These are phyloP conservation scores for Kregervanrija fluxuum DNA, from an alignment of 805 yeast species.

Conservation along the genomic window DNA sequence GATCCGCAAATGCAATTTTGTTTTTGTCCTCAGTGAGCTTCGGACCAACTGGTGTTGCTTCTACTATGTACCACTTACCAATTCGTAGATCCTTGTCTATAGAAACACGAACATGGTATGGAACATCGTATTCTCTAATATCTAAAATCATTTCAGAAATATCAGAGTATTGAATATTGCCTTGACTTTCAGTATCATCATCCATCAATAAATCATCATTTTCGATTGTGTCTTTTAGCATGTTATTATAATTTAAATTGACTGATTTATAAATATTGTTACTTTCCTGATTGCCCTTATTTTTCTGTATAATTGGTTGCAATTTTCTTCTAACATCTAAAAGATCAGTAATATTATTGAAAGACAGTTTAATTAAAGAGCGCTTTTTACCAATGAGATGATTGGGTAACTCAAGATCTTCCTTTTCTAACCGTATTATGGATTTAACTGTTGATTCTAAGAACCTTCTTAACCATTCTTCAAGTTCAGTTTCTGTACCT, in stretches of 20 bases:
- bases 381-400: conserved; percentile 75
- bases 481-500: conserved; percentile 66
- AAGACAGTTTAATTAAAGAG: conserved; percentile 57
- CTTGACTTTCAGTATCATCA: conserved; percentile 13
- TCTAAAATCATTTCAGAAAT: conserved; percentile 68
- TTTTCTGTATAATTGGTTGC: conserved; percentile 63
- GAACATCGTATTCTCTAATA: conserved; percentile 90
- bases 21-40: conserved; percentile 54
- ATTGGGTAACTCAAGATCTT: conserved; percentile 76
- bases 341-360: conserved; percentile 69
- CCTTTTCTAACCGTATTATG: conserved; percentile 52
- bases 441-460: conserved; percentile 60
- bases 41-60: conserved; percentile 50
- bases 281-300: conserved; percentile 52
- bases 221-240: conserved; percentile 25
- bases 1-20: conserved; percentile 92
- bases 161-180: conserved; percentile 30
- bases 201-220: conserved; percentile 25
- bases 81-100: conserved; percentile 83
- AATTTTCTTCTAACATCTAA: conserved; percentile 65
- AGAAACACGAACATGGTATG: conserved; percentile 93
- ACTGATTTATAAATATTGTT: conserved; percentile 61
- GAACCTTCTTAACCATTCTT: conserved; percentile 66
- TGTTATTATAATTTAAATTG: conserved; percentile 32
- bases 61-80: conserved; percentile 92